A percentile compares a stretch with the other conserved stretches of the same genome.
Evolutionary conservation across 106 monocot genomes (phyloP).

Genomic region (Dactylorhiza incarnata): DNA sequence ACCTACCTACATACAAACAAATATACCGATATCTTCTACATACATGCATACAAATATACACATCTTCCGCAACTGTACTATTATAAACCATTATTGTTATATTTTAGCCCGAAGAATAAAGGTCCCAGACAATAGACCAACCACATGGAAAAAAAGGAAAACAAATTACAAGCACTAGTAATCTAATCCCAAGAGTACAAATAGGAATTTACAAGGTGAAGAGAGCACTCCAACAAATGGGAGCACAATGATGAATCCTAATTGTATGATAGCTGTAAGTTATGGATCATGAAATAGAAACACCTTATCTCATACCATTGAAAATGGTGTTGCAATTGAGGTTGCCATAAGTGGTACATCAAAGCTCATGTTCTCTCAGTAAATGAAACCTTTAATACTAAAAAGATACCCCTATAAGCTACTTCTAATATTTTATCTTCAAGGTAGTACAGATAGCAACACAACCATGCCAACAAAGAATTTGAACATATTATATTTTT

Average conservation of each 20-base stretch:
- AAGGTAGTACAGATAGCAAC: background rate
- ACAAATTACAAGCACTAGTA: background rate
- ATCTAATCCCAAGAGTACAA: background rate
- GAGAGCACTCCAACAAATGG: background rate
- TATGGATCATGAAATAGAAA: background rate
- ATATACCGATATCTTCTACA: too few species aligned
- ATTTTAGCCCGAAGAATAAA: background rate
- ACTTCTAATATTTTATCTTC: background rate
- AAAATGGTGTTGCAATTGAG: background rate
- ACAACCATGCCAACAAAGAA: background rate
- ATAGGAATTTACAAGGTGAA: background rate
- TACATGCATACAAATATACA: background rate
- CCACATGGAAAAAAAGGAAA: background rate
- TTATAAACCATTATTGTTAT: background rate
- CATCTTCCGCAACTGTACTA: background rate
- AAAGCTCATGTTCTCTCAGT: background rate
- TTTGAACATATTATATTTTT: background rate
- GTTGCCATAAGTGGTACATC: background rate
- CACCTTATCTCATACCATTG: background rate
- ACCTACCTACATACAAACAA: background rate
- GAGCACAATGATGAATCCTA: background rate
- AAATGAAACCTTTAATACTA: background rate
- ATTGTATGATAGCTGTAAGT: background rate
- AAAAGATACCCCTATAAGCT: background rate
- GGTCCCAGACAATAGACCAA: background rate